Base-by-base conservation (phyloP, 257 asterid genomes). In the Forsythia suspensa region DNA sequence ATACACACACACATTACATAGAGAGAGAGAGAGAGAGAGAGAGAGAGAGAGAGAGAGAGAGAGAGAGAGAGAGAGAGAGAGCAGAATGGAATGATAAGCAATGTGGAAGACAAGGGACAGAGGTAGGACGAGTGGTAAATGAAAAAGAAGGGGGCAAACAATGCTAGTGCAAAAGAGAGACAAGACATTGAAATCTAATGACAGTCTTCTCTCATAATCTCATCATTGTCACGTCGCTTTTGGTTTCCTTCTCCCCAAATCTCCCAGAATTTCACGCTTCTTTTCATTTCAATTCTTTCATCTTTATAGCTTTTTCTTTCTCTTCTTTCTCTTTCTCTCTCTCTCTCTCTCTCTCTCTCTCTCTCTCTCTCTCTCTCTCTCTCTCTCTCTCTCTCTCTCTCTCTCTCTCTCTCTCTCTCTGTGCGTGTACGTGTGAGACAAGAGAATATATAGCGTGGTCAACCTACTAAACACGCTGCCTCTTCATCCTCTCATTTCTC, bases 221-320 rank as follows among this genome's bases (percentile, higher is more conserved):
- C 92, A 84, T 88, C 92, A 88, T 88, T 88, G 89, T 78, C 86
- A 86, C 83, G 92, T 86, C 90, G 88, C 92, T 88, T 71, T 88
- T 43, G 21, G 69, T 24, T 59, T 43, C 52, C 79, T 70, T 20
- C 80, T 77, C 84, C 82, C 63, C 73, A 24, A 66, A 52, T 78
- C 84, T 80, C 83, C 82, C 85, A 81, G 77, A 82, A 83, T 87
- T 87, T 82, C 86, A 85, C 89, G 88, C 89, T 85, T 48, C 18
- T 46, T 59, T 73, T 74, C 77, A 44, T 37, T 78, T 81, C 71
- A 68, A 73, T 76, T 80, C 80, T 16, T 44, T 63, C 18, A 18
- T 7, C n/a, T 61, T 59, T 20, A 9, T 21, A 61, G 21, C 69
- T 61, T 24, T 21, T 1, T 51, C 46, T 55, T 74, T 75, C 73